These are phyloP conservation scores for Condylostoma magnum DNA, from an alignment of 169 alveolate species.

Conservation along the genomic window DNA sequence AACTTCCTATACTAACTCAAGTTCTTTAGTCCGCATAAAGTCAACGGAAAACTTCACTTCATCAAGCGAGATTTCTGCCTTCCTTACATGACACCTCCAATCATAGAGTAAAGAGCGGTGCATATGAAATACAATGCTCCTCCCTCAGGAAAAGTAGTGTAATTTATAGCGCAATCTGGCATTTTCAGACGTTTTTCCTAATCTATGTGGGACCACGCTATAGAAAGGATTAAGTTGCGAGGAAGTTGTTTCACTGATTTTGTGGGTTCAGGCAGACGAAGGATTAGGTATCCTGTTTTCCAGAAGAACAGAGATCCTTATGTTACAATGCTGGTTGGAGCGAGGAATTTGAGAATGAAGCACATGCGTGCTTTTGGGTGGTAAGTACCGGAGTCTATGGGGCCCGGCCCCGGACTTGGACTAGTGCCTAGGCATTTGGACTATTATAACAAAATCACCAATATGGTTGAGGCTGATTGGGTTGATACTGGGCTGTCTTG, in stretches of 20 bases:
- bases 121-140: slow-evolving; percentile 29
- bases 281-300: slow-evolving; percentile 12
- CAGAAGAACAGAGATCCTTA: slow-evolving; percentile 25
- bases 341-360: neutral
- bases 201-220: slow-evolving; percentile 71
- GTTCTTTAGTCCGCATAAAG: slow-evolving; percentile 26
- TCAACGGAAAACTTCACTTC: slow-evolving; percentile 26
- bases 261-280: neutral
- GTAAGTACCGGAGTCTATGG: slow-evolving; percentile 28
- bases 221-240: slow-evolving; percentile 44
- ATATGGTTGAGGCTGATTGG: slow-evolving; percentile 29
- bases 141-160: slow-evolving; percentile 43
- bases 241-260: neutral
- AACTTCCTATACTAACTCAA: slow-evolving; percentile 21
- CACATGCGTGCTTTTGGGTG: slow-evolving; percentile 8
- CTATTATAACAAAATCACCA: slow-evolving; percentile 17
- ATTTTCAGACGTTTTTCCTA: slow-evolving; percentile 47
- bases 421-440: neutral
- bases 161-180: slow-evolving; percentile 68
- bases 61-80: slow-evolving; percentile 29
- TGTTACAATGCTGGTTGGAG: neutral
- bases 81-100: slow-evolving; percentile 1
- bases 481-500: slow-evolving; percentile 9
- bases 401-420: slow-evolving; percentile 23
- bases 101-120: neutral